These are phyloP conservation scores for Leccinellum luteum DNA, from an alignment of 768 basidiomycete genomes.

Conservation along the genomic window DNA sequence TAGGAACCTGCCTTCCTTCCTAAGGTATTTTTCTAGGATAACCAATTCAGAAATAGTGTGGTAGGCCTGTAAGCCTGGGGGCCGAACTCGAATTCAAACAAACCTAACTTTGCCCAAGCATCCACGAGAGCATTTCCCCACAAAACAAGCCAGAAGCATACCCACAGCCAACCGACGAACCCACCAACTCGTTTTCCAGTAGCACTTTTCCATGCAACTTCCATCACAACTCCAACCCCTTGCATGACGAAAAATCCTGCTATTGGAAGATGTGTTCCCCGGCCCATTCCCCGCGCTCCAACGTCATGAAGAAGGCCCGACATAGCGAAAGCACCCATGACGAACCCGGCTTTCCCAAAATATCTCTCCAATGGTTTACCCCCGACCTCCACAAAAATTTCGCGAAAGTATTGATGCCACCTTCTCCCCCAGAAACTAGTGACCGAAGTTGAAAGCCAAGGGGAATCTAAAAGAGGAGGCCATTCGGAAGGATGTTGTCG, in stretches of 20 bases:
- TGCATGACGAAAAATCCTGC: constrained; percentile 57
- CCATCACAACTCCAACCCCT: constrained; percentile 50
- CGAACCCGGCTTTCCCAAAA: constrained; percentile 46
- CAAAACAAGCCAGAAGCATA: constrained; percentile 41
- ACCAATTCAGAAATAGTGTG: constrained; percentile 12
- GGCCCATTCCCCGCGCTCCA: constrained; percentile 51
- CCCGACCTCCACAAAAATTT: constrained; percentile 52
- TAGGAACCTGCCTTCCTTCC: too few relatives aligned
- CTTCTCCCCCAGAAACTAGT: constrained; percentile 56
- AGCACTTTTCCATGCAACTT: constrained; percentile 41
- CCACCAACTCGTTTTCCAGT: constrained; percentile 52
- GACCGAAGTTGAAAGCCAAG: constrained; percentile 59
- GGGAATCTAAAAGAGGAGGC: constrained; percentile 61
- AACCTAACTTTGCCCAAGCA: constrained; percentile 29
- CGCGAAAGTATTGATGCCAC: constrained; percentile 73
- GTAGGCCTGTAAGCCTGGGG: constrained; percentile 21
- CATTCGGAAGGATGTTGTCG: constrained; percentile 50
- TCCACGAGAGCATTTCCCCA: constrained; percentile 52
- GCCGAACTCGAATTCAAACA: constrained; percentile 15
- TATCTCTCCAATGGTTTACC: constrained; percentile 40
- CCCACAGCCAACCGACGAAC: constrained; percentile 51
- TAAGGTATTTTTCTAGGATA: neutral
- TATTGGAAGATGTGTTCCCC: constrained; percentile 40
- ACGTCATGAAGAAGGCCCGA: constrained; percentile 62
- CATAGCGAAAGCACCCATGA: constrained; percentile 57